Base-by-base conservation (phyloP, 441 rosid species). In the Euphorbia corollata region DNA sequence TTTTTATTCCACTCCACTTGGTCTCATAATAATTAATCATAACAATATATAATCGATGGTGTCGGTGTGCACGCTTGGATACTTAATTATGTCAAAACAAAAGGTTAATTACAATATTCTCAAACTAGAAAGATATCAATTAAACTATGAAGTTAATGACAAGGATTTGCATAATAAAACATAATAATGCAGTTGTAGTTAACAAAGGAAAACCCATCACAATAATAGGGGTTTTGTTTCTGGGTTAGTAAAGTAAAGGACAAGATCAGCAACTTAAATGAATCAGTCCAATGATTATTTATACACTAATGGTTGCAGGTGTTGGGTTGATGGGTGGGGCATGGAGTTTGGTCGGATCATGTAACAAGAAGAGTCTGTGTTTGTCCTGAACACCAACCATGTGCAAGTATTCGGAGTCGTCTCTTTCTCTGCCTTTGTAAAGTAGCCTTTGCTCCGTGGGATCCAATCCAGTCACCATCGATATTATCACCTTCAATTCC, bases 351-450 rank as follows among this genome's bases (percentile, higher is more conserved):
- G 73, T 90, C 22, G 97, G 99, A 83, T 90, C 91, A 77, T 93
- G 82, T 63, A 93, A 70, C 75, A 93, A 59, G 36, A 93, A 70
- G 45, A 93, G 83, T 67, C 90, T 90, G 81, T 90, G 89, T 71
- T 84, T 86, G 78, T 91, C 97, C 63, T 82, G 78, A 64, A 93
- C 90, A 10, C 99, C 99, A 47, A 87, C 89, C 95, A 93, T 91
- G 91, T 91, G 97, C 68, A 93, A 64, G 71, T 74, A 83, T 63
- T 91, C 99, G 41, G 65, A 34, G 64, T 87, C 86, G 16, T 85
- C 99, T 75, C 89, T 87, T 68, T 93, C 93, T 75, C 85, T 91
- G 57, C 99, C 96, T 80, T 79, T 89, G 91, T 80, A 93, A 61
- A 91, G 30, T 38, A 91, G 57, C 75, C 97, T 81, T 58, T 91